Percentiles rank a stretch among this genome's conserved stretches.
Conservation (phyloP, 2,329 filamentous ascomycete genomes). For the Boeremia exigua region DNA sequence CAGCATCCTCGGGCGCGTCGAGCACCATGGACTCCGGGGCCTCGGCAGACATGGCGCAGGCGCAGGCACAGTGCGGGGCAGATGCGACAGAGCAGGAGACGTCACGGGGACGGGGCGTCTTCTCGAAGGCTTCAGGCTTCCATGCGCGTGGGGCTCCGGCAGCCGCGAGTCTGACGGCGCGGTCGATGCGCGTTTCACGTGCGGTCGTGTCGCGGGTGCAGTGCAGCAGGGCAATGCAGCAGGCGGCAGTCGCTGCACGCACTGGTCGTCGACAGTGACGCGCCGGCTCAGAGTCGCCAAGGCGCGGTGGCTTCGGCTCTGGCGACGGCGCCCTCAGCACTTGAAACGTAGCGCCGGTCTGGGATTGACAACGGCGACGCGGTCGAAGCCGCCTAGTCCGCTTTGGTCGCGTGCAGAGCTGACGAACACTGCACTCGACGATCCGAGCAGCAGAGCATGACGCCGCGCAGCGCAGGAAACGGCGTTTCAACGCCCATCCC, state of each 20-base stretch:
- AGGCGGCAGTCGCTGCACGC: neutral
- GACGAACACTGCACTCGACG: constrained; percentile 2
- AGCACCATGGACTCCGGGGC: constrained; percentile 21
- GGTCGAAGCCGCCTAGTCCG: constrained; percentile 20
- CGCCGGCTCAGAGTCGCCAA: constrained; percentile 18
- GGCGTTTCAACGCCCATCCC: constrained; percentile 19
- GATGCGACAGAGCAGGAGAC: constrained; percentile 11
- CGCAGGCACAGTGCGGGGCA: constrained; percentile 7
- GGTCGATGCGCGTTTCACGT: constrained; percentile 32
- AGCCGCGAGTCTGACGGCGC: neutral
- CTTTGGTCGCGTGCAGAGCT: constrained; percentile 9
- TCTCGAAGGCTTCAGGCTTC: constrained; percentile 35
- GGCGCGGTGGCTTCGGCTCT: constrained; percentile 3
- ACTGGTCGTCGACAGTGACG: constrained; percentile 18
- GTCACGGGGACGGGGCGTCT: constrained; percentile 30
- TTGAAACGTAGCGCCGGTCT: constrained; percentile 38
- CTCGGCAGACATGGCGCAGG: constrained; percentile 20
- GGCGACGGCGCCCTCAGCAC: neutral
- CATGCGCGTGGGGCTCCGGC: neutral
- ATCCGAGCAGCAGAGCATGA: constrained; percentile 9
- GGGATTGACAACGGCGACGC: constrained; percentile 25
- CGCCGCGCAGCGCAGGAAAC: constrained; percentile 9
- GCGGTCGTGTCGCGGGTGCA: constrained; percentile 5
- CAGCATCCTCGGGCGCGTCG: neutral
- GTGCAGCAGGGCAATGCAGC: constrained; percentile 5